Percentiles rank a stretch among this genome's conserved stretches.
Evolutionary conservation across 2,329 filamentous ascomycete genomes (phyloP).

Genomic region (Biscogniauxia mediterranea): DNA sequence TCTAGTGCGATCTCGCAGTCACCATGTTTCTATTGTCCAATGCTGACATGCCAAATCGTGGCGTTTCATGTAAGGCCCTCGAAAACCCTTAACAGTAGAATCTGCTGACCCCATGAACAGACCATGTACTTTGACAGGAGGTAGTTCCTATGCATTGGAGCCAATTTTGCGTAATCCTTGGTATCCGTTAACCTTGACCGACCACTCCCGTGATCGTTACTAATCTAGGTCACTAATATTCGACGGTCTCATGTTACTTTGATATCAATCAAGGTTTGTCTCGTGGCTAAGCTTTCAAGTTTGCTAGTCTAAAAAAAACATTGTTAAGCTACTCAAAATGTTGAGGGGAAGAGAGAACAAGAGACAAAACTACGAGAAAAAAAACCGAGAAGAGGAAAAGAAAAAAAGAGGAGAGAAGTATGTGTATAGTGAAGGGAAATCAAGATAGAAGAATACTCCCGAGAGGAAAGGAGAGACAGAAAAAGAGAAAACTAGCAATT

Average conservation of each 20-base stretch:
- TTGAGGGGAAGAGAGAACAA: not conserved
- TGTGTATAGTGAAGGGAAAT: not conserved
- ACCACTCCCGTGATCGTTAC: not conserved
- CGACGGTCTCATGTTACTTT: constrained; percentile 1
- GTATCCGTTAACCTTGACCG: not conserved
- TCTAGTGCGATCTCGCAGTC: constrained; percentile 17
- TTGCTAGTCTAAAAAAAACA: not conserved
- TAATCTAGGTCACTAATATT: not conserved
- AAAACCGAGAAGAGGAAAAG: no score
- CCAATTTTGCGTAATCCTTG: not conserved
- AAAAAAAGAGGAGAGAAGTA: not conserved
- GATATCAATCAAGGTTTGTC: not conserved
- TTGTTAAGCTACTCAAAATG: not conserved
- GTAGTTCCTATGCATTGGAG: not conserved
- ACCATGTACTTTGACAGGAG: not conserved
- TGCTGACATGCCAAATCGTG: constrained; percentile 9
- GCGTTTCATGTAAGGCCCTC: constrained; percentile 4
- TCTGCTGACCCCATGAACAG: not conserved
- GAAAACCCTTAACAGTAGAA: not conserved
- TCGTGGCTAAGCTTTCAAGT: not conserved
- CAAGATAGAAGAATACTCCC: not conserved
- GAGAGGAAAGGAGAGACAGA: not conserved
- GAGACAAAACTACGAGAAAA: not conserved
- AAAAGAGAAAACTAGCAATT: not conserved
- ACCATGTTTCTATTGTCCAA: constrained; percentile 16